Percentiles rank a stretch among this genome's conserved stretches.
Conservation (phyloP, 352 stramenopile genomes). For the Phytophthora colocasiae region DNA sequence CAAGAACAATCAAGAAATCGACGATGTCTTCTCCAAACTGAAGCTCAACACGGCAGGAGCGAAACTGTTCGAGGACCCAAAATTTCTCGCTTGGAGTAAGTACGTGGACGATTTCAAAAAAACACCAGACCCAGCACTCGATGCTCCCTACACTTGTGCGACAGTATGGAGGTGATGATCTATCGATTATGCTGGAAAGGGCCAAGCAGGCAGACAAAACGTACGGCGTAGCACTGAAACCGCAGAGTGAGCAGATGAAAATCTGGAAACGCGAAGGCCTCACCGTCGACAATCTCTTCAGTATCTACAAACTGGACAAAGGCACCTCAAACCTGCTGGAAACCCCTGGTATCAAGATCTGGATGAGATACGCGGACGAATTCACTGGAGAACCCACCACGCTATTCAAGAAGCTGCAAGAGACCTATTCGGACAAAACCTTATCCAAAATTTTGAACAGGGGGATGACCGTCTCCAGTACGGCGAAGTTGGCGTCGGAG, state of each 20-base stretch:
- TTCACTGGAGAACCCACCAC: neutral
- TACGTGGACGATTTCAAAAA: conserved; percentile 6
- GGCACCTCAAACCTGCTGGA: neutral
- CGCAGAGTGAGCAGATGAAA: conserved; percentile 9
- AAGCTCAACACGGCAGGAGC: conserved; percentile 2
- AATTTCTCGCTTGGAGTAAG: neutral
- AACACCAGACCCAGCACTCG: neutral
- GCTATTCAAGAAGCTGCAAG: too few relatives aligned
- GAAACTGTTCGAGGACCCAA: neutral
- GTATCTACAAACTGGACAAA: conserved; percentile 2
- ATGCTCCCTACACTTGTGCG: neutral
- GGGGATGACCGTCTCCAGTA: too few relatives aligned
- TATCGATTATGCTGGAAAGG: conserved; percentile 4
- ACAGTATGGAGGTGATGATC: neutral
- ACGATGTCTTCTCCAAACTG: conserved; percentile 1
- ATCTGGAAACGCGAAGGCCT: neutral
- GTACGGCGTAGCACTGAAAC: neutral
- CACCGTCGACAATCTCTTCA: conserved; percentile 6
- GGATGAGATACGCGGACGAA: conserved; percentile 8
- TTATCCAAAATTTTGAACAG: too few relatives aligned
- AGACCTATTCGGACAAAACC: too few relatives aligned
- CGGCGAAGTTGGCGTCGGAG: too few relatives aligned
- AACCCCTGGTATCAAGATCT: conserved; percentile 7
- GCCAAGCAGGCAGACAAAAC: neutral
- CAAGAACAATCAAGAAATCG: neutral